These are phyloP conservation scores for Chytriomyces confervae DNA, from an alignment of 192 early-diverging fungal species.

Conservation along the genomic window DNA sequence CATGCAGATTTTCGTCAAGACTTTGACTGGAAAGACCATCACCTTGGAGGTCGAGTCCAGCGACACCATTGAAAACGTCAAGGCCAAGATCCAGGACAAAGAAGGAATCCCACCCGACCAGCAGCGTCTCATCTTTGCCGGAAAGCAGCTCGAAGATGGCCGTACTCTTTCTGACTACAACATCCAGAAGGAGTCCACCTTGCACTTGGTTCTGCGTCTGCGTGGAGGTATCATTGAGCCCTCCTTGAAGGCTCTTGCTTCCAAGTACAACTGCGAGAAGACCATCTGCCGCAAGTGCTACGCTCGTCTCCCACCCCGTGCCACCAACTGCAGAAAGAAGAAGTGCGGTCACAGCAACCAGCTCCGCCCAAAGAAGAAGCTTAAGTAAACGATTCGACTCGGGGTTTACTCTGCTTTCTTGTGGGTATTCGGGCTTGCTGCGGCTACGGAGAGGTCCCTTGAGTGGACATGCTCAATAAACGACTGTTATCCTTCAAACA, in stretches of 20 bases:
- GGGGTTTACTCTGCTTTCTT: neutral
- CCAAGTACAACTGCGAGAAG: constrained; percentile 99
- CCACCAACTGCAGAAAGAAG: constrained; percentile 99
- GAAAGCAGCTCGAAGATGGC: constrained; percentile 99
- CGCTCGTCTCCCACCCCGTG: constrained; percentile 98
- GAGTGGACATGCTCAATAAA: neutral
- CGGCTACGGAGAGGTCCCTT: neutral
- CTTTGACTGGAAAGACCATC: constrained; percentile 95
- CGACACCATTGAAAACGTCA: constrained; percentile 92
- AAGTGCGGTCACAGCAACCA: constrained; percentile 99
- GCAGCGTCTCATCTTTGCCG: constrained; percentile 99
- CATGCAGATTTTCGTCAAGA: constrained; percentile 47
- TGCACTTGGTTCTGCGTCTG: constrained; percentile 73
- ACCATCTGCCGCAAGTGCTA: constrained; percentile 99
- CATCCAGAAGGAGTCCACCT: constrained; percentile 99
- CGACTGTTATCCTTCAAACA: no score
- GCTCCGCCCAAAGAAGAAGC: constrained; percentile 99
- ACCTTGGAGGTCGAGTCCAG: constrained; percentile 94
- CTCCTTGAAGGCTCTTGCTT: constrained; percentile 96
- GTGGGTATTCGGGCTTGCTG: neutral
- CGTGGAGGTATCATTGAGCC: constrained; percentile 85
- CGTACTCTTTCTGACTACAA: constrained; percentile 99
- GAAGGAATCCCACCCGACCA: constrained; percentile 99
- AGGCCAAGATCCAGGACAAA: constrained; percentile 97
- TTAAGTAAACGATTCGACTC: constrained; percentile 69